phyloP scores from a whole-genome alignment of 306 rosid species.

The Comarum palustre region DNA sequence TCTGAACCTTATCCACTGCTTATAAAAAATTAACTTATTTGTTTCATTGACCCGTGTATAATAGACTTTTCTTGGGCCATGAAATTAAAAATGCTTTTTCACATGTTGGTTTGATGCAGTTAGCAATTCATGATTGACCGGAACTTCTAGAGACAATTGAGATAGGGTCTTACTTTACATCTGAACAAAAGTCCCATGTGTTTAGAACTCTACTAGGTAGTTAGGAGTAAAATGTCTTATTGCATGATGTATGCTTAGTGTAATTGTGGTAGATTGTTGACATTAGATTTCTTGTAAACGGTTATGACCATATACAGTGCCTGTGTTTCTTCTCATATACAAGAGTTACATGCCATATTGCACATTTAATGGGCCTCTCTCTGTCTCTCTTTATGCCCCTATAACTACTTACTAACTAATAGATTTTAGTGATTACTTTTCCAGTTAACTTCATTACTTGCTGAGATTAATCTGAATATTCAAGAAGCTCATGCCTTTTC shows the following conservation, averaged over 20 bases:
- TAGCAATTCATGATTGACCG: background rate
- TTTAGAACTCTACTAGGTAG: slow-evolving; percentile 1
- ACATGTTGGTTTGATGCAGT: background rate
- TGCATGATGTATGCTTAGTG: slow-evolving; percentile 1
- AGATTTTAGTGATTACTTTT: slow-evolving; percentile 23
- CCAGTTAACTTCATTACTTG: slow-evolving; percentile 85
- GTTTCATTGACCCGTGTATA: background rate
- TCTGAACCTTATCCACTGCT: background rate
- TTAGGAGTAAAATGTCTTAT: background rate
- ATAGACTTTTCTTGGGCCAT: background rate
- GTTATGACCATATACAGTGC: background rate
- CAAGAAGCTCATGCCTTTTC: slow-evolving; percentile 99
- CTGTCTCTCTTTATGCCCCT: background rate
- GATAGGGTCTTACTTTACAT: background rate
- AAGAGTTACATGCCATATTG: background rate
- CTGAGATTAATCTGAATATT: slow-evolving; percentile 92
- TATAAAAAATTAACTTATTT: too few relatives aligned
- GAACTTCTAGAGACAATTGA: background rate
- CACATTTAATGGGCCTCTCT: background rate
- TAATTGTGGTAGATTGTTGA: background rate
- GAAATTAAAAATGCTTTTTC: background rate
- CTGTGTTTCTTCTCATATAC: background rate
- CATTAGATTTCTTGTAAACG: background rate
- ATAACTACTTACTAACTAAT: slow-evolving; percentile 27
- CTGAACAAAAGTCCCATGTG: background rate